phyloP scores from a whole-genome alignment of 2,329 filamentous ascomycete species.

The Cryphonectria radicalis region DNA sequence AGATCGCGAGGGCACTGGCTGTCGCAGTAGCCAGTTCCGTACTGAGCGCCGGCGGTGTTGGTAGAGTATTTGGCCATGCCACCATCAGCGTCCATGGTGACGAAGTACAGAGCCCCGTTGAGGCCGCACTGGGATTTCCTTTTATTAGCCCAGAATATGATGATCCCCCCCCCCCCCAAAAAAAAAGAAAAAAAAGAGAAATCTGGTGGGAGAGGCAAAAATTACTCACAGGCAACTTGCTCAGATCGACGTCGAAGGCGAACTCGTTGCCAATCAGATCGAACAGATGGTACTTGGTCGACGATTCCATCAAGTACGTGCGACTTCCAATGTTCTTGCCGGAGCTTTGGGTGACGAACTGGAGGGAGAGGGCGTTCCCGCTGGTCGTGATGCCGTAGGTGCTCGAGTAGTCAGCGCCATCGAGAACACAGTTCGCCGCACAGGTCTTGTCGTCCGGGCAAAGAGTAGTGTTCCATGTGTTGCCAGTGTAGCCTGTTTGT shows the following conservation, averaged over 20 bases:
- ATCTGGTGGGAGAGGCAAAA: slow-evolving; percentile 37
- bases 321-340: slow-evolving; percentile 45
- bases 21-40: slow-evolving; percentile 53
- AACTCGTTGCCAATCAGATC: slow-evolving; percentile 65
- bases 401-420: slow-evolving; percentile 55
- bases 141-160: slow-evolving; percentile 37
- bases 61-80: slow-evolving; percentile 46
- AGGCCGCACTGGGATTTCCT: slow-evolving; percentile 53
- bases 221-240: slow-evolving; percentile 59
- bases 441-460: slow-evolving; percentile 55
- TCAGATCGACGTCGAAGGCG: slow-evolving; percentile 68
- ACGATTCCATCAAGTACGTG: slow-evolving; percentile 39
- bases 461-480: slow-evolving; percentile 50
- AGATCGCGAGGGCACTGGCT: slow-evolving; percentile 42
- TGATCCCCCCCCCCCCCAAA: too few relatives aligned
- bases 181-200: too few relatives aligned
- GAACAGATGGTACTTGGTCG: slow-evolving; percentile 50
- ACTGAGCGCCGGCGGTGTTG: slow-evolving; percentile 46
- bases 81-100: slow-evolving; percentile 37
- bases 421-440: slow-evolving; percentile 59
- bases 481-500: slow-evolving; percentile 46
- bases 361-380: slow-evolving; percentile 52
- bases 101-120: slow-evolving; percentile 64
- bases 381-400: slow-evolving; percentile 58
- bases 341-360: slow-evolving; percentile 48